Conservation (phyloP, 2,329 filamentous ascomycete genomes). For the Monosporascus sp. region DNA sequence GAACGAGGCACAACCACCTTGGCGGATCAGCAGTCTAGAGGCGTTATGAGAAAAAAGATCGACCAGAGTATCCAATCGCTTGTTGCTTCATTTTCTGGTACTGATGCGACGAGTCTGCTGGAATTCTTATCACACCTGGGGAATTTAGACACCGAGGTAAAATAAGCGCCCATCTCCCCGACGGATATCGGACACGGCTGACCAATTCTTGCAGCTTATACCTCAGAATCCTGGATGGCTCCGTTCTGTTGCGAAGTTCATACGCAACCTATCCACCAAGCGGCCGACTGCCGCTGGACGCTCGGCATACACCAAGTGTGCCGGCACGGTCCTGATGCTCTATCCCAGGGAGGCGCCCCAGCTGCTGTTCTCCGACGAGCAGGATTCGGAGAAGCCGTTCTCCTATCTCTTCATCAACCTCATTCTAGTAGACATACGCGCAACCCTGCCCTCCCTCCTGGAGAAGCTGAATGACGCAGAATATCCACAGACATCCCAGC, state of each 20-base stretch:
- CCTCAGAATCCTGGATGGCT: slow-evolving; percentile 52
- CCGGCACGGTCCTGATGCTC: slow-evolving; percentile 50
- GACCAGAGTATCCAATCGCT: slow-evolving; percentile 43
- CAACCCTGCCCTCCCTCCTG: slow-evolving; percentile 56
- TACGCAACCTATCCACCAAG: slow-evolving; percentile 49
- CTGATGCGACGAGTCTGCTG: slow-evolving; percentile 55
- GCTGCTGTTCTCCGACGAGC: slow-evolving; percentile 48
- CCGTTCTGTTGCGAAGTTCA: slow-evolving; percentile 36
- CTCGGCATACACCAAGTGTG: slow-evolving; percentile 54
- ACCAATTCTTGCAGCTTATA: slow-evolving; percentile 34
- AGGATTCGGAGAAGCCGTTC: slow-evolving; percentile 45
- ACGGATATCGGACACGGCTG: neutral
- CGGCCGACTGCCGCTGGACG: slow-evolving; percentile 51
- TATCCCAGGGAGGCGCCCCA: slow-evolving; percentile 43
- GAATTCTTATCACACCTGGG: slow-evolving; percentile 50
- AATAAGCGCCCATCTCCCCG: slow-evolving; percentile 10
- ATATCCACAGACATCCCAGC: slow-evolving; percentile 46
- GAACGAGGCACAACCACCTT: slow-evolving; percentile 38
- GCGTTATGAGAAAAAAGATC: slow-evolving; percentile 35
- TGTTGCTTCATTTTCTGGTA: slow-evolving; percentile 50
- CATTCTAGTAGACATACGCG: slow-evolving; percentile 60
- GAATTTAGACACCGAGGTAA: slow-evolving; percentile 43
- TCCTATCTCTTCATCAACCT: slow-evolving; percentile 60
- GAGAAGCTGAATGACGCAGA: slow-evolving; percentile 49
- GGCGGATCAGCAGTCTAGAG: slow-evolving; percentile 20